Evolutionary conservation across 164 flowering plant species (phyloP).

Genomic region (Dillenia suffruticosa): DNA sequence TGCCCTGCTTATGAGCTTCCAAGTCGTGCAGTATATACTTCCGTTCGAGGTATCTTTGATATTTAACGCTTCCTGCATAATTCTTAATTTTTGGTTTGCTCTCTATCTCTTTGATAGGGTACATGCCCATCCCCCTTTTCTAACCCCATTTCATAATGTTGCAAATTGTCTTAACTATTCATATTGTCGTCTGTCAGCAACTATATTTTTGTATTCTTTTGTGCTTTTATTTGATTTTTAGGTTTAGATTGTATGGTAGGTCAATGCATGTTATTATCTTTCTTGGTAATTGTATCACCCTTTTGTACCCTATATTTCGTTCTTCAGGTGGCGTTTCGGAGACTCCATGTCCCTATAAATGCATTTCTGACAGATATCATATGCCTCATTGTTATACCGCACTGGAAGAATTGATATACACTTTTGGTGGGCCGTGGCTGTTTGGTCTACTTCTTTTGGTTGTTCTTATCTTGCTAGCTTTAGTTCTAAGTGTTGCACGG

Average conservation of each 20-base stretch:
- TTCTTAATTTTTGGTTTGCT: too few species aligned
- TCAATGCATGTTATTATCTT: too few species aligned
- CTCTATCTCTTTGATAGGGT: too few species aligned
- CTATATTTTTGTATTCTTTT: too few species aligned
- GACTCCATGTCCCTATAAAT: slow-evolving; percentile 85
- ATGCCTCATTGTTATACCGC: slow-evolving; percentile 93
- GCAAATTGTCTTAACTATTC: too few species aligned
- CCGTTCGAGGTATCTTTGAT: slow-evolving; percentile 64
- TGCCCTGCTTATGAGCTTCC: slow-evolving; percentile 86
- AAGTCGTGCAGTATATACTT: slow-evolving; percentile 56
- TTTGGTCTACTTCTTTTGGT: slow-evolving; percentile 78
- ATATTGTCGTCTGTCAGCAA: too few species aligned
- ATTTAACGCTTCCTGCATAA: neutral
- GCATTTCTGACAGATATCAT: slow-evolving; percentile 89
- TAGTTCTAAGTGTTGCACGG: slow-evolving; percentile 91
- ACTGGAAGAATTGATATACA: slow-evolving; percentile 82
- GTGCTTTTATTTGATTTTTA: too few species aligned
- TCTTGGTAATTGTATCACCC: neutral
- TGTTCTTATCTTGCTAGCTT: slow-evolving; percentile 73
- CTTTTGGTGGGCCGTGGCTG: slow-evolving; percentile 97
- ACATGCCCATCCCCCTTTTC: neutral
- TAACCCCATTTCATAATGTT: neutral
- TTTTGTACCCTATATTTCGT: neutral
- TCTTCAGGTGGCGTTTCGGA: slow-evolving; percentile 81
- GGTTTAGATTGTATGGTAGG: too few species aligned